phyloP scores from a whole-genome alignment of 208 protist species.

The Wallacemonas rigidus region DNA sequence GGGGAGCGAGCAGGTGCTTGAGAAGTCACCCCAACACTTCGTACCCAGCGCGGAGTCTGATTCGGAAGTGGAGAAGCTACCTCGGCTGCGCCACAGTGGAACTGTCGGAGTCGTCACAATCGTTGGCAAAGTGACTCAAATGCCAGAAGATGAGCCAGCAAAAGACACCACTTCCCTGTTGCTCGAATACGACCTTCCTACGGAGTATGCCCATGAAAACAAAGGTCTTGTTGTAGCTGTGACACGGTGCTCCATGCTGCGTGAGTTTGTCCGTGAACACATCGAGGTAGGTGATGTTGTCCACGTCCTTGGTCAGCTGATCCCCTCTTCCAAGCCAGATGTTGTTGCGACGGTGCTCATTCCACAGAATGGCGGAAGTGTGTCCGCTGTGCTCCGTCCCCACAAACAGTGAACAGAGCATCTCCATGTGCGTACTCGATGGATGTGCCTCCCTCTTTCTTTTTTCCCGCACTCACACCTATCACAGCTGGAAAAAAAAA shows the following conservation, averaged over 20 bases:
- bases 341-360: conserved; percentile 41
- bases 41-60: conserved; percentile 38
- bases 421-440: too few relatives aligned
- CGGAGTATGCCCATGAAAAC: not conserved
- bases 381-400: conserved; percentile 57
- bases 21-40: conserved; percentile 81
- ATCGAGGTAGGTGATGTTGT: conserved; percentile 73
- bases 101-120: conserved; percentile 66
- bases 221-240: conserved; percentile 5
- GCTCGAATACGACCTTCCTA: conserved; percentile 58
- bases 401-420: too few relatives aligned
- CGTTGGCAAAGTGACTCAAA: conserved; percentile 48
- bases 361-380: conserved; percentile 78
- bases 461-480: too few relatives aligned
- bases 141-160: not conserved
- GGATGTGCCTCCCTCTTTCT: too few relatives aligned
- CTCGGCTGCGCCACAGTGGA: conserved; percentile 41
- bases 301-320: conserved; percentile 81
- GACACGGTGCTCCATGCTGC: conserved; percentile 45
- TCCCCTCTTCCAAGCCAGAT: conserved; percentile 29
- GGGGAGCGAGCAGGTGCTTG: conserved; percentile 25
- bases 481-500: too few relatives aligned
- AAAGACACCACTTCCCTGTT: conserved; percentile 28
- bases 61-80: conserved; percentile 37
- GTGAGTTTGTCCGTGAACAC: conserved; percentile 47